A percentile compares a stretch with the other conserved stretches of the same genome.
phyloP scores from a whole-genome alignment of 2,329 filamentous ascomycete genomes.

The Stagonosporopsis vannaccii region DNA sequence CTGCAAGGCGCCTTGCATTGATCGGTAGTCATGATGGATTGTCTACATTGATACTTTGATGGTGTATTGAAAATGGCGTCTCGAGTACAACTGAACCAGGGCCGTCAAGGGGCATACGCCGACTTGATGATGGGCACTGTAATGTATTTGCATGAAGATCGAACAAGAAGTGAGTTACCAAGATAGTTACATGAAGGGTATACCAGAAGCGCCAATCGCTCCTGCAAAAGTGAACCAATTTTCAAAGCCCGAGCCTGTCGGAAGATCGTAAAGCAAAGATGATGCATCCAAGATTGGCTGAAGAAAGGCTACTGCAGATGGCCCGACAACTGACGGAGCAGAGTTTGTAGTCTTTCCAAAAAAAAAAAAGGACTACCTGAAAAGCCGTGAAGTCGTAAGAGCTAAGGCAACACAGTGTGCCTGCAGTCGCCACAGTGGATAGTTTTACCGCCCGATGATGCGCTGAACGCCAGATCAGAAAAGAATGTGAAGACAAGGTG shows the following conservation, averaged over 20 bases:
- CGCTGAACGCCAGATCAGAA: constrained; percentile 12
- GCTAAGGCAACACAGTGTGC: constrained; percentile 5
- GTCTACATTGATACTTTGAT: constrained; percentile 3
- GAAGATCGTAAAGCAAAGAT: constrained; percentile 8
- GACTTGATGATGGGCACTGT: neutral
- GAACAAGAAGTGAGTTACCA: constrained; percentile 6
- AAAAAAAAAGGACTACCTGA: neutral
- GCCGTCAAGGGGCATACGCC: constrained; percentile 1
- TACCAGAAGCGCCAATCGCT: constrained; percentile 34
- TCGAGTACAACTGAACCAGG: neutral
- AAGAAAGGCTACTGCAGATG: constrained; percentile 4
- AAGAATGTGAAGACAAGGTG: neutral
- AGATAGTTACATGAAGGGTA: constrained; percentile 49
- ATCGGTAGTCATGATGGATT: constrained; percentile 13
- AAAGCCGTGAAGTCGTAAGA: constrained; percentile 18
- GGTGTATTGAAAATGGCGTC: constrained; percentile 4
- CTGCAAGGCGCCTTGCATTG: constrained; percentile 18
- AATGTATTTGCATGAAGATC: neutral
- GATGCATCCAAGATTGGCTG: neutral
- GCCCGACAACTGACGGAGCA: neutral
- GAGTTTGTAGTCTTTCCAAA: neutral
- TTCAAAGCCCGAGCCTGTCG: constrained; percentile 12
- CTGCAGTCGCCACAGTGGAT: constrained; percentile 8
- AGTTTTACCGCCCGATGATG: constrained; percentile 11
- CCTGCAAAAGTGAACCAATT: constrained; percentile 14